Evolutionary conservation across 257 asterid genomes (phyloP), one percentile per base, ranked within the genome.

Genomic region (Primulina eburnea): DNA sequence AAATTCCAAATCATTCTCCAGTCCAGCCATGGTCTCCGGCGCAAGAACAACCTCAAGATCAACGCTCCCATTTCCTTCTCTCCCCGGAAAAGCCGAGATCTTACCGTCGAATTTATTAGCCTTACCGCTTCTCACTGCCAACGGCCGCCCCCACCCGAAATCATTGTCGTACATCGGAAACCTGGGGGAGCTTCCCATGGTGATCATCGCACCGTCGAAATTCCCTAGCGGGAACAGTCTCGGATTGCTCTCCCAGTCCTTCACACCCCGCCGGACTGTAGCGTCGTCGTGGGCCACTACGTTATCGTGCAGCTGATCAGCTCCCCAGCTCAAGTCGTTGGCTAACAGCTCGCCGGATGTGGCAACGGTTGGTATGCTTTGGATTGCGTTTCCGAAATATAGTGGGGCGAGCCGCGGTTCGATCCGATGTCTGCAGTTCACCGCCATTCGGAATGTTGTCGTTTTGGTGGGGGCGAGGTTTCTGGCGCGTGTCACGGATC

Each of bases 111-210:
- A 90, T 78, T 92, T 92, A 63, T 92, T 92, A 3, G 98, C 98
- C 85, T 77, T 66, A 0, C 98, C 98, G 58, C 98, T 92, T 35
- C 96, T 79, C 18, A 93, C 95, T 0, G 90, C 98, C 73, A 90
- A 9, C 0, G 98, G 97, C 1, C 85, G 81, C 1, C 98, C 97
- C 97, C 98, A 93, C 65, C 98, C 98, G 26, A 93, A 93, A 76
- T 93, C 96, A 14, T 90, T 93, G 71, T 90, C 90, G 62, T 93
- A 93, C 98, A 93, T 93, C 1, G 98, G 98, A 78, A 92, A 93
- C 73, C 98, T 87, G 5, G 98, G 98, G 32, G 98, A 93, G 52
- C 98, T 93, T 29, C 97, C 98, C 96, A 93, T 90, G 34, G 97
- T 93, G 69, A 93, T 86, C 98, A 90, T 87, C 26, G 98, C 97